Percentiles rank a stretch among this genome's conserved stretches.
These are phyloP conservation scores for Bertia moriformis DNA, from an alignment of 2,329 filamentous ascomycete genomes.

Conservation along the genomic window DNA sequence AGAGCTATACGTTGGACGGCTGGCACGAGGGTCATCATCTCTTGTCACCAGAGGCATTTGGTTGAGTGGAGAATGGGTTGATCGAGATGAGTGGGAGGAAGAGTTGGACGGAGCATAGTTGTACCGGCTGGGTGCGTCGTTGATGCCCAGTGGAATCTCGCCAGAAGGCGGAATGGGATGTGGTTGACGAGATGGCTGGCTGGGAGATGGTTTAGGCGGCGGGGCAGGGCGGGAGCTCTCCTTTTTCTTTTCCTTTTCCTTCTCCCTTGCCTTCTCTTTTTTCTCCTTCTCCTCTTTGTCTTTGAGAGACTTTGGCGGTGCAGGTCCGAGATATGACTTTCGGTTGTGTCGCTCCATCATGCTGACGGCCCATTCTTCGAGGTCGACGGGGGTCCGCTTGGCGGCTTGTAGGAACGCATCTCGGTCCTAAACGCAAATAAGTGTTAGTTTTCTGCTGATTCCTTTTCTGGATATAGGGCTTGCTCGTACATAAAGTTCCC, in stretches of 20 bases:
- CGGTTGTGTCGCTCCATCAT: constrained; percentile 92
- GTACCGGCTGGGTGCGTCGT: background rate
- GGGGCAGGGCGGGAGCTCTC: background rate
- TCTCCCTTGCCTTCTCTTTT: too few relatives aligned
- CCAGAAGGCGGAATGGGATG: background rate
- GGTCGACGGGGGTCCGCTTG: constrained; percentile 86
- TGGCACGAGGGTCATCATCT: background rate
- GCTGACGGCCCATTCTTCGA: constrained; percentile 82
- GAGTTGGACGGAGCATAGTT: background rate
- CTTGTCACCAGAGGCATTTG: background rate
- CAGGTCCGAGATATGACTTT: constrained; percentile 75
- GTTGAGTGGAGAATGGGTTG: background rate
- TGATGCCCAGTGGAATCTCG: background rate
- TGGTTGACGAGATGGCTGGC: background rate
- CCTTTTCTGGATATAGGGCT: background rate
- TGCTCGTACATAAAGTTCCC: constrained; percentile 70
- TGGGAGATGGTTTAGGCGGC: background rate
- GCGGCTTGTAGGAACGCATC: constrained; percentile 93
- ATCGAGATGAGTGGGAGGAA: background rate
- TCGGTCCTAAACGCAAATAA: constrained; percentile 45
- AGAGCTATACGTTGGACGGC: background rate
- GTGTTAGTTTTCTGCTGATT: constrained; percentile 9
- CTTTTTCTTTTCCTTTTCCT: too few relatives aligned
- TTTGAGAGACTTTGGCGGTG: background rate
- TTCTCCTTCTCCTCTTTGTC: too few relatives aligned